Percentiles rank a stretch among this genome's conserved stretches.
These are phyloP conservation scores for Toxoplasma gondii DNA, from an alignment of 169 alveolate genomes.

Conservation along the genomic window DNA sequence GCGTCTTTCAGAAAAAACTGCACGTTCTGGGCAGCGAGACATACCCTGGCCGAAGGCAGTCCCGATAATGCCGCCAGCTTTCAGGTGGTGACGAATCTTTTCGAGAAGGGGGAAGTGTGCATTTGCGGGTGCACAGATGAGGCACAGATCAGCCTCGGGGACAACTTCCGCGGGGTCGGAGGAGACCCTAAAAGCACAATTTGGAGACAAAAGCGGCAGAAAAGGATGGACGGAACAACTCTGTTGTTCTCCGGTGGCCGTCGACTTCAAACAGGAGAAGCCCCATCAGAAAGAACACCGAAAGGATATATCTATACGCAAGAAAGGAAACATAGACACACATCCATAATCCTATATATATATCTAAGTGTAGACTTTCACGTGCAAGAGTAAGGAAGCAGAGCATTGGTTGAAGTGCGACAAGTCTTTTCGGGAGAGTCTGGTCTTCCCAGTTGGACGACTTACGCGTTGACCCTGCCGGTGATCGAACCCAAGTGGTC, in stretches of 20 bases:
- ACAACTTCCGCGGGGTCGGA: slow-evolving; percentile 33
- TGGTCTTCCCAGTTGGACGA: not conserved
- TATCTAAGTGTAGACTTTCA: not conserved
- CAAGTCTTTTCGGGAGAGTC: too few species aligned
- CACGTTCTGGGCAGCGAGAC: too few species aligned
- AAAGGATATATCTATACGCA: too few species aligned
- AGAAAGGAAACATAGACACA: too few species aligned
- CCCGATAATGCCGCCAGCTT: slow-evolving; percentile 44
- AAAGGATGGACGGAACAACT: not conserved
- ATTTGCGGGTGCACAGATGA: slow-evolving; percentile 47
- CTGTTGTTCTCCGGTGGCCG: too few species aligned
- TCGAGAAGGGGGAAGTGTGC: slow-evolving; percentile 40
- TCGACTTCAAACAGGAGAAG: too few species aligned
- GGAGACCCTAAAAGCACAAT: not conserved
- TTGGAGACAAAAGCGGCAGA: not conserved
- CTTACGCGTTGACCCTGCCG: slow-evolving; percentile 6
- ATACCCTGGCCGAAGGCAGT: slow-evolving; percentile 47
- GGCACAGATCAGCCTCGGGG: slow-evolving; percentile 8
- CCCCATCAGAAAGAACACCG: too few species aligned
- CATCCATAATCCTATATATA: not conserved
- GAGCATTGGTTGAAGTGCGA: not conserved
- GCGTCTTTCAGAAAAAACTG: too few species aligned
- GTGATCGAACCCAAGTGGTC: not conserved
- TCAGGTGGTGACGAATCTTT: slow-evolving; percentile 25
- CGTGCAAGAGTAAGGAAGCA: not conserved